Evolutionary conservation across 2,329 filamentous ascomycete genomes (phyloP), one percentile per base, ranked within the genome.

Genomic region (Pseudogymnoascus sp.): DNA sequence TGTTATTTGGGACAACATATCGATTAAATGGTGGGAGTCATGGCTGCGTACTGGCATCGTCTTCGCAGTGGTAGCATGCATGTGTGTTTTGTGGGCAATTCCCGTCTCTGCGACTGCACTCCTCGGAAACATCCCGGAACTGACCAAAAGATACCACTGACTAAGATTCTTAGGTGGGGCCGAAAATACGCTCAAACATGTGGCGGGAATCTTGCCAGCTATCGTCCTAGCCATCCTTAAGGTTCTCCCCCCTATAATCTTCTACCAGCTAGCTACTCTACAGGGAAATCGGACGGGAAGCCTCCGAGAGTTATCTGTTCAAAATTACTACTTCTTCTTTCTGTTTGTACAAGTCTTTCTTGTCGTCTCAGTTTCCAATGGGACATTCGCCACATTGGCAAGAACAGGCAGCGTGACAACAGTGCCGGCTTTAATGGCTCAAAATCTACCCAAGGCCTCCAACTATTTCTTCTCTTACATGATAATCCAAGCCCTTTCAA

Each of bases 401-500:
- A 71, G 94, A 9, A 76, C 86, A 3, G 72, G 82, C 34, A 74
- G 81, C 23, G 84, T 90, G 5, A 74, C 76, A n/a, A 79, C 79
- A 34, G 82, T 94, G 60, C 83, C 94, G 0, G 72, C 82, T 15
- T 78, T 88, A 0, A 76, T 99, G 28, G 92, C 92, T 0, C 72
- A 77, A 8, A 94, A 92, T 62, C 76, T 99, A 5, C 94, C 94
- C 2, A 88, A 84, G 66, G 87, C 92, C 0, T 88, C 90, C 66
- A 96, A 96, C 70, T 99, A 97, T 73, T 99, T 97, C 77, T 97
- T 96, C 78, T 92, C 90, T 1, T 99, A 99, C 80, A 92, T 99
- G 84, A 87, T 96, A 70, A 84, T 99, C 7, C 94, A 97, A 69
- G 90, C 92, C 0, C 79, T 97, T 67, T 91, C 90, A 64, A 91